Evolutionary conservation across 1,284 basidiomycete genomes (phyloP).

Genomic region (Irpex rosettiformis): DNA sequence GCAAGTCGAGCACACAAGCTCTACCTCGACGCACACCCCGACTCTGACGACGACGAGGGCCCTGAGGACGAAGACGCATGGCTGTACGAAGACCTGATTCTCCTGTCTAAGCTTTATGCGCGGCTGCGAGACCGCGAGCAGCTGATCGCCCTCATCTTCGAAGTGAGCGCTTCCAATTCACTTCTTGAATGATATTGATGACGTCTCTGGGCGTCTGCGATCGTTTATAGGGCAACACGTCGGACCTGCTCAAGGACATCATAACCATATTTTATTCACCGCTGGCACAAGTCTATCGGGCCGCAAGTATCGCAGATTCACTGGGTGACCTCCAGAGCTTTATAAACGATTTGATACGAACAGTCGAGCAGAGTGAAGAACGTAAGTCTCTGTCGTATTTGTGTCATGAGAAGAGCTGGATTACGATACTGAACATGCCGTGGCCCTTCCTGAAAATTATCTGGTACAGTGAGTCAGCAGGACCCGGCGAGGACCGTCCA

Average conservation of each 20-base stretch:
- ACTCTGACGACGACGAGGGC: slow-evolving; percentile 92
- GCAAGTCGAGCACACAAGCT: slow-evolving; percentile 72
- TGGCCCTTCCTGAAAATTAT: slow-evolving; percentile 1
- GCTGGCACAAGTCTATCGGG: slow-evolving; percentile 97
- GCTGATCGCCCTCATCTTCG: slow-evolving; percentile 91
- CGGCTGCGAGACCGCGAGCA: slow-evolving; percentile 89
- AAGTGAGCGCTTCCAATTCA: slow-evolving; percentile 49
- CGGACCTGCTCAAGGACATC: slow-evolving; percentile 96
- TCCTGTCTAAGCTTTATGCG: slow-evolving; percentile 77
- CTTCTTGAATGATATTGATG: background rate
- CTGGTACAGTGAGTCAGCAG: slow-evolving; percentile 66
- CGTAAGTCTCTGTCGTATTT: slow-evolving; percentile 46
- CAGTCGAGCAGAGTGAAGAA: slow-evolving; percentile 90
- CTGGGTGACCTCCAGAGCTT: slow-evolving; percentile 92
- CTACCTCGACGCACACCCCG: slow-evolving; percentile 58
- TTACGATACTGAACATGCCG: background rate
- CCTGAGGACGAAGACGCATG: slow-evolving; percentile 92
- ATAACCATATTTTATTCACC: slow-evolving; percentile 99
- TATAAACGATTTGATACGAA: slow-evolving; percentile 93
- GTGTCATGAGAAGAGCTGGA: background rate
- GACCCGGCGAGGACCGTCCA: slow-evolving; percentile 89
- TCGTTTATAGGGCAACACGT: slow-evolving; percentile 82
- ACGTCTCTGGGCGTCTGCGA: background rate
- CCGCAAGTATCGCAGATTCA: slow-evolving; percentile 95
- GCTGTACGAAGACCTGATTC: slow-evolving; percentile 87